These are phyloP conservation scores for Fusarium annulatum DNA, from an alignment of 2,329 filamentous ascomycete genomes.

Conservation along the genomic window DNA sequence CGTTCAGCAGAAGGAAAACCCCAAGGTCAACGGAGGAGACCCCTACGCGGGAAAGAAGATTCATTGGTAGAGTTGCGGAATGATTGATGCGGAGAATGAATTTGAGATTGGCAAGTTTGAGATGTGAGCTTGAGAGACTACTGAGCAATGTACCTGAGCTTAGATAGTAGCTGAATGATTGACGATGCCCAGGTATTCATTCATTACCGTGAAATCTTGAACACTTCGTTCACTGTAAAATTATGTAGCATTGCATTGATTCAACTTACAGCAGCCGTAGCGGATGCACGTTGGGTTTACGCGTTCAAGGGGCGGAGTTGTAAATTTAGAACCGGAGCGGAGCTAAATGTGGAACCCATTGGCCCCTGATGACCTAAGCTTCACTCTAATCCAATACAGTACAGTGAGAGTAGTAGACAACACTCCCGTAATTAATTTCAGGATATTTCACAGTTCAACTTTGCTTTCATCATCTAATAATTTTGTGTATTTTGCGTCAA, in stretches of 20 bases:
- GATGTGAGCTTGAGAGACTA: neutral
- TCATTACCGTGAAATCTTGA: neutral
- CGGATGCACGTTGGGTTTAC: conserved; percentile 18
- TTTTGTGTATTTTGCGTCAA: conserved; percentile 4
- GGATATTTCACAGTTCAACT: conserved; percentile 12
- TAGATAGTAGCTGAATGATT: neutral
- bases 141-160: neutral
- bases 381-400: conserved; percentile 7
- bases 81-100: neutral
- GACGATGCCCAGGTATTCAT: neutral
- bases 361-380: conserved; percentile 46
- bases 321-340: conserved; percentile 16
- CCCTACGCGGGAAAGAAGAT: conserved; percentile 7
- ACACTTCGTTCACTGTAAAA: neutral
- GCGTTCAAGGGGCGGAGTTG: conserved; percentile 34
- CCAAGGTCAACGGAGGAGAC: neutral
- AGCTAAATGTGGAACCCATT: conserved; percentile 30
- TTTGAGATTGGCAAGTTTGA: neutral
- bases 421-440: conserved; percentile 24
- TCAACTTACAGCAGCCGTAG: neutral
- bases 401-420: neutral
- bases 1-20: neutral
- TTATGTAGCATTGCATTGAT: neutral
- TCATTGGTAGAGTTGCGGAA: conserved; percentile 17
- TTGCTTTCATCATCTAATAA: conserved; percentile 1